Conservation (phyloP, 2,329 filamentous ascomycete species). For the Aspergillus puulaauensis region DNA sequence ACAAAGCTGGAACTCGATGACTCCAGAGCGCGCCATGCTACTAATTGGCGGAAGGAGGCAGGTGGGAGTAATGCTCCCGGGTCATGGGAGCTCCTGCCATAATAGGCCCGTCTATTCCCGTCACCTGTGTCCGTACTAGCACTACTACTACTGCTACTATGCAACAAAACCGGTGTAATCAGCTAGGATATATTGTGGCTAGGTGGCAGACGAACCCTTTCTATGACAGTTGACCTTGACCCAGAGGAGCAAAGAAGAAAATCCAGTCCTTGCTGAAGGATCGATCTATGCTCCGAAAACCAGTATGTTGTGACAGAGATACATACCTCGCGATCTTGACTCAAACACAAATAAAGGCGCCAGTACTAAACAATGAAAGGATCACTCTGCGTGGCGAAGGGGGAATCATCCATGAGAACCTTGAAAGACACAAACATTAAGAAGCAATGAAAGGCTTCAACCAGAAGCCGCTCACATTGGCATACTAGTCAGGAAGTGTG, state of each 20-base stretch:
- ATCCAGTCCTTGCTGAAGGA: neutral
- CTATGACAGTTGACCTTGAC: neutral
- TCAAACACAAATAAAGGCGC: constrained; percentile 8
- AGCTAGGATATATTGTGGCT: neutral
- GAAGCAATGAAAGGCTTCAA: constrained; percentile 2
- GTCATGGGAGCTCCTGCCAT: constrained; percentile 3
- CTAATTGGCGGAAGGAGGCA: neutral
- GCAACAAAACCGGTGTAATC: neutral
- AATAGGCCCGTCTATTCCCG: neutral
- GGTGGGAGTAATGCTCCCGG: neutral
- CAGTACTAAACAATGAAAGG: constrained; percentile 15
- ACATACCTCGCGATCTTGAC: constrained; percentile 2
- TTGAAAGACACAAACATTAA: constrained; percentile 13
- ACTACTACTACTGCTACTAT: neutral
- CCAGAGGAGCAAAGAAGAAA: neutral
- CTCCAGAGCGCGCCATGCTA: no score
- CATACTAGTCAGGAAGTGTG: constrained; percentile 10
- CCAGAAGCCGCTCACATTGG: constrained; percentile 8
- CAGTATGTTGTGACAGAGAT: neutral
- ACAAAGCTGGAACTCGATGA: no score
- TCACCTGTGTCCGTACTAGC: neutral
- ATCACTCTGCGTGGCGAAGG: constrained; percentile 20
- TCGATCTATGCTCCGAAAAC: constrained; percentile 3
- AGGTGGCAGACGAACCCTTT: neutral
- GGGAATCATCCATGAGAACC: constrained; percentile 31